Evolutionary conservation across 495 filamentous ascomycete genomes (phyloP), one percentile per base, ranked within the genome.

Genomic region (Platismatia glauca): DNA sequence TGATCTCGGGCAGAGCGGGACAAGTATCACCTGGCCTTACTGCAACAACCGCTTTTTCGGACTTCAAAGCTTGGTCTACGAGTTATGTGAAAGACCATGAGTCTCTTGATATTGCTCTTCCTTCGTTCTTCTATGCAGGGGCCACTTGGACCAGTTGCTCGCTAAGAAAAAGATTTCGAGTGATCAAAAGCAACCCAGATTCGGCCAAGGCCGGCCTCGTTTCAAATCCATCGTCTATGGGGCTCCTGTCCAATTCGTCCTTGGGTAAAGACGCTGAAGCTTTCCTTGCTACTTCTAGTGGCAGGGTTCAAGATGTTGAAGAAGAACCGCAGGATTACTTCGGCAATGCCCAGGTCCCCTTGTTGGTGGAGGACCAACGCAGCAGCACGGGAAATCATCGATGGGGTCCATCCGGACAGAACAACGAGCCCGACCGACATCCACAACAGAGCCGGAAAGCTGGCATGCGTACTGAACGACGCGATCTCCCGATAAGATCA

Each of bases 61-160:
- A 76, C 35, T 89, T 90, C 73, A 87, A 83, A 72, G 68, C 73
- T 18, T 90, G 87, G 87, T 71, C 82, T 9, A 74, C 82, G 39
- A 79, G 76, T 41, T 78, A 75, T 55, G 75, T 77, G 16, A 73
- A 71, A 22, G 73, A 80, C 18, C 73, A 74, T 16, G 77, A 82
- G 43, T 71, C 75, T 11, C 65, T 75, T 16, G 77, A 80, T 62
- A 68, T 79, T 27, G 76, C 67, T 64, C 65, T 79, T 33, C 77
- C 77, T 9, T 80, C 79, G 1, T 77, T 81, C 55, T 67, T 73
- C n/a, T 86, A 78, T 67, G 81, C 73, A 4, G 83, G 83, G 1
- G 69, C 84, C 31, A 70, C 72, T n/a, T 89, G 86, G 86, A 81
- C 79, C 4, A 84, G 79, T 63, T 84, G 79, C 43, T 88, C 84